Evolutionary conservation across 31 red algal genomes (phyloP), one percentile per base, ranked within the genome.

Genomic region (Odonthalia washingtoniensis): DNA sequence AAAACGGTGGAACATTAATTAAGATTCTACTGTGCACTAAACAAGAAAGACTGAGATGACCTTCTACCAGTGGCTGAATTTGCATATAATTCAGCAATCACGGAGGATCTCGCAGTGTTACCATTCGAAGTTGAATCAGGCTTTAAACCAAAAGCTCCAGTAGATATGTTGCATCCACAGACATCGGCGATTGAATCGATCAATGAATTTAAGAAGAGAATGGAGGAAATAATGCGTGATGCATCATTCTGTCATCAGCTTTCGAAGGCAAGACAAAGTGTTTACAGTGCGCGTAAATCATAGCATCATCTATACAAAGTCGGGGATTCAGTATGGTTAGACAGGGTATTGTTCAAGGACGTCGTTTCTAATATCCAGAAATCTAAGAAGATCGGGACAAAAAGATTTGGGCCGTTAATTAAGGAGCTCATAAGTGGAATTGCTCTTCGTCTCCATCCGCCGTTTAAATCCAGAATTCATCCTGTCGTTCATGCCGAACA

Each of bases 341-440:
- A 1, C 6, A 37, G 52, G 1, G 74, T 4, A 24, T 21, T 72
- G 17, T 81, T 89, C 40, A 72, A 30, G 62, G 74, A 88, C 38
- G 32, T 52, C 18, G 40, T 41, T 18, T 45, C 32, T 24, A 77
- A 33, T 0, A 44, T 4, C 40, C 45, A 78, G 44, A 0, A 33
- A 27, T 88, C 85, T 6, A 34, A 27, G 32, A 79, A 88, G 74
- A 40, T 88, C 0, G 1, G 18, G 4, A 53, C 64, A 37, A 1
- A 45, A 33, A 24, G 46, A n/a, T 88, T 68, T 68, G 73, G 85
- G 18, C 73, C 53, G 1, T 88, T 88, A 12, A 52, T 88, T n/a
- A 5, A 44, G 4, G 34, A 70, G 30, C 57, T 88, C 1, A 70
- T 88, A 4, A 63, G 85, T 28, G 3, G 30, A 60, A 88, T 79